Base-by-base conservation (phyloP, 352 stramenopile species). In the Vaucheria bursata region DNA sequence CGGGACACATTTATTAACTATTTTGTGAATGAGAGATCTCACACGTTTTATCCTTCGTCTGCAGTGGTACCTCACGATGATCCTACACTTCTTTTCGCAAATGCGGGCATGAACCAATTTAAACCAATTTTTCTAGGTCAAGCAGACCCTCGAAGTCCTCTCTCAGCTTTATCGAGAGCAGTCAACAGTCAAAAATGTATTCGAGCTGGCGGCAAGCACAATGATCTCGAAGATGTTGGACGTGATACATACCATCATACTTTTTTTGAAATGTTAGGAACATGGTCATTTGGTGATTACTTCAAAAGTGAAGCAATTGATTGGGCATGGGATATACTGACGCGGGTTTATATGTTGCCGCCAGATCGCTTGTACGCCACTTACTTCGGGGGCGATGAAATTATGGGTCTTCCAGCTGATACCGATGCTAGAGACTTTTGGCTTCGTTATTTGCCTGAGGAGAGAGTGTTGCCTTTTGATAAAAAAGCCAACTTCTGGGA, bases 21-120 rank as follows among this genome's bases (percentile, higher is more conserved):
- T 84, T 99, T 99, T 81, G 82, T 77, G n/a, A 74, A 94, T 73
- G 89, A 94, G 45, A 88, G 97, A 74, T 82, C 85, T 49, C 96
- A 99, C 87, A 97, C 87, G 32, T 97, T 97, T 86, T 97, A 92
- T 89, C 88, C 90, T 70, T 98, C 93, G 79, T 97, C 90, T 84
- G 92, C 95, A 1, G 95, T 97, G 66, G 93, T 97, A 39, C 96
- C 96, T 8, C 87, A 97, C 37, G 93, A 97, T 76, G 96, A 99
- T 88, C 95, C 95, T 38, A 99, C 96, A 29, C 85, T 99, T 73
- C 89, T 99, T 31, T 99, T 99, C 79, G 93, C 97, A 77, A 99
- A 99, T 85, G 96, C 96, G 1, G 96, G 96, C 36, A 99, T 99
- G 96, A 99, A 99, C 87, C 96, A 99, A 85, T 99, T 97, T 89